Base-by-base conservation (phyloP, 345 rosid genomes). In the Linum trigynum region DNA sequence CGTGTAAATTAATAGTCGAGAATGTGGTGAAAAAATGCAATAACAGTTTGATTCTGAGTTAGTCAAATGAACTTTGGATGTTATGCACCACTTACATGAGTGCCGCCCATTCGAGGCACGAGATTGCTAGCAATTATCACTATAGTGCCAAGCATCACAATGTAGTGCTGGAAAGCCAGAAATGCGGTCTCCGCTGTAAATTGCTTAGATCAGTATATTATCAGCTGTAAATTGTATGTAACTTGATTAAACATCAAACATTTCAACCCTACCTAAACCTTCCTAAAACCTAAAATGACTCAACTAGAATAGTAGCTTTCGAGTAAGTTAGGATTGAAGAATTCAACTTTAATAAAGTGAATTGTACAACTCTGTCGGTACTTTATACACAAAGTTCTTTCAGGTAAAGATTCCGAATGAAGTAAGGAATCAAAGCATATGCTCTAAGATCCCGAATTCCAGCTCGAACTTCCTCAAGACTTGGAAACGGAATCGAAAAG, bases 131-230 rank as follows among this genome's bases (percentile, higher is more conserved):
- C 81, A 67, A 91, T 76, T 55, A 88, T 69, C 17, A 94, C 95
- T 16, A 83, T 75, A 68, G 96, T 87, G 69, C 99, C 97, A 36
- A 94, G 95, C 89, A 83, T 78, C 75, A 94, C 95, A 32, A 91
- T 81, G 75, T 88, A 91, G 84, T 91, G 99, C 65, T 94, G 91
- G 77, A 94, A 94, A 71, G 95, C 99, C 64, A 94, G 67, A 10
- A 91, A 66, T 69, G 75, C 62, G 4, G 87, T 76, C 78, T 86
- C 84, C 71, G 79, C 99, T 91, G 96, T 67, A 56, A 72, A 79
- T 57, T 32, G 15, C 32, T 58, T 43, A 37, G 16, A 43, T 39
- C 38, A 17, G 38, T 17, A 57, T 57, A 37, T 23, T 23, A 48
- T 48, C 53, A 48, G 53, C 53, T 37, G 35, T 5, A 23, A 23